Evolutionary conservation across 2,329 filamentous ascomycete species (phyloP).

Genomic region (Teratosphaeria pseudoeucalypti): DNA sequence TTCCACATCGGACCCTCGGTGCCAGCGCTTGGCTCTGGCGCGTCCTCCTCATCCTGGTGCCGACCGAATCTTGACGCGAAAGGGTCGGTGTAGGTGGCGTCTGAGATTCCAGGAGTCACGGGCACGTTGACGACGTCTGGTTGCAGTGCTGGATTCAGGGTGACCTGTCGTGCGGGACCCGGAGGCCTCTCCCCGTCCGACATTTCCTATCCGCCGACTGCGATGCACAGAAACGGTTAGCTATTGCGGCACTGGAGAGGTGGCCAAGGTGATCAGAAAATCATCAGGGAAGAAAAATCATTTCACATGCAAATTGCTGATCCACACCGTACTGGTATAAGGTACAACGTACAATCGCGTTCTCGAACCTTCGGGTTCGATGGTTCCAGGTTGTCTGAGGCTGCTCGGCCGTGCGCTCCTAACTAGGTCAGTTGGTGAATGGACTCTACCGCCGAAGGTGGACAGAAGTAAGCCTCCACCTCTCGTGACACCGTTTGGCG

Average conservation of each 20-base stretch:
- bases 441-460: neutral
- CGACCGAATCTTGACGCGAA: constrained; percentile 2
- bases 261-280: neutral
- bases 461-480: neutral
- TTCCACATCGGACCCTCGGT: constrained; percentile 3
- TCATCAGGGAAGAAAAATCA: no score
- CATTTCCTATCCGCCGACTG: neutral
- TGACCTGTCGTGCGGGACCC: neutral
- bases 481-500: neutral
- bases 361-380: neutral
- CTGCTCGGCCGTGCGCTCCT: neutral
- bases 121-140: constrained; percentile 8
- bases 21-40: neutral
- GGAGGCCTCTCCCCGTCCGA: neutral
- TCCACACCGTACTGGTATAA: neutral
- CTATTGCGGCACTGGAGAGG: neutral
- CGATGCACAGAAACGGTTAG: neutral
- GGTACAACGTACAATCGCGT: neutral
- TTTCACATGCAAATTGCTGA: neutral
- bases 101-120: constrained; percentile 17
- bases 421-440: neutral
- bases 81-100: constrained; percentile 7
- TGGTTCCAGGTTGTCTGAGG: neutral
- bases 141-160: constrained; percentile 3
- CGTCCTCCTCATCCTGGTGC: neutral